Base-by-base conservation (phyloP, 208 protist genomes). In the Leptomonas seymouri region DNA sequence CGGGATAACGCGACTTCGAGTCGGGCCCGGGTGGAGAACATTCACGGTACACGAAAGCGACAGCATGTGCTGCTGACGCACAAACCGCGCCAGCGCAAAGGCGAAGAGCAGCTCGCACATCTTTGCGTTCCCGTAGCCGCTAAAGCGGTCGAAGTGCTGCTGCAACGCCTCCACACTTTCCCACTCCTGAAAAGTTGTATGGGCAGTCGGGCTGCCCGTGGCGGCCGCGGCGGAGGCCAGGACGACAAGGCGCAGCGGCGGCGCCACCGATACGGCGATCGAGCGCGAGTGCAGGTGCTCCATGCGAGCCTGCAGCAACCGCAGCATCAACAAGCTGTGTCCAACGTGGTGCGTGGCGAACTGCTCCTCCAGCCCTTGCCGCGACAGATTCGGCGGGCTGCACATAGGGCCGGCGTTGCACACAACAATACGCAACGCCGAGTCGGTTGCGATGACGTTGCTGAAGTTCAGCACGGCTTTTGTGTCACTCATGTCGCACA, bases 41-140 rank as follows among this genome's bases (percentile, higher is more conserved):
- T 86, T 84, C 34, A 85, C 81, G 3, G 74, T 84, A 45, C 76
- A 83, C 34, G 78, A 84, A 28, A 73, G 36, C 21, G 81, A 61
- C 53, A 93, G 75, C 9, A 80, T 75, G 12, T 30, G 34, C 48
- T 93, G 69, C 46, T 45, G 46, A 15, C 62, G 54, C 6, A 93
- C 63, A 62, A 82, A 87, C 23, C 78, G 73, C 18, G 82, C 81
- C 3, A 93, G 76, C 0, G 84, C 77, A 50, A 90, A 80, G 45
- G 81, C 75, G 65, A 90, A 93, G 30, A 93, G 75, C 62, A 90
- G 66, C 71, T 78, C 82, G 48, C 79, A 88, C 87, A 88, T 93
- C 59, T 87, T 85, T 18, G 82, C 84, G 44, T 79, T 79, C 31
- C 82, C 67, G 73, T 83, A 88, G 18, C 73, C 70, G 49, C 71